A percentile compares a stretch with the other conserved stretches of the same genome.
Evolutionary conservation across 495 filamentous ascomycete genomes (phyloP).

Genomic region (Xylaria sp.): DNA sequence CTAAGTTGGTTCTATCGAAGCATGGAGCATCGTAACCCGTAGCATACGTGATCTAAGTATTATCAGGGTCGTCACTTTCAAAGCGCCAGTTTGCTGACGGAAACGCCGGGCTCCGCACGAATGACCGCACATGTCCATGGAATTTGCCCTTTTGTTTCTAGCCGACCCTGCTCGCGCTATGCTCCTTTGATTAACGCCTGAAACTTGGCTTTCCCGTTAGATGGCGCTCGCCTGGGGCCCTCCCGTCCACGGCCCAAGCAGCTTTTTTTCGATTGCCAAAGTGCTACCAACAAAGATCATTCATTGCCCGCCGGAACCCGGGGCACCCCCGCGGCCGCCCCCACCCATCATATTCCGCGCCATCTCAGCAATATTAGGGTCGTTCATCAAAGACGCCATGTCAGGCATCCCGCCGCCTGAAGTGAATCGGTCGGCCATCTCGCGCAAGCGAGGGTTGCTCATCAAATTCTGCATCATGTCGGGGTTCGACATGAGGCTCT

Average conservation of each 20-base stretch:
- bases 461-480: slow-evolving; percentile 87
- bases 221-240: background rate
- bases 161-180: slow-evolving; percentile 10
- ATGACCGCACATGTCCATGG: background rate
- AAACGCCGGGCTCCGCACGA: background rate
- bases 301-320: slow-evolving; percentile 35
- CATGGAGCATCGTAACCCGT: slow-evolving; percentile 21
- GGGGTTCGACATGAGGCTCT: slow-evolving; percentile 96
- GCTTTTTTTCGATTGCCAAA: slow-evolving; percentile 3
- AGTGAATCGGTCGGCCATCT: slow-evolving; percentile 79
- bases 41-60: slow-evolving; percentile 23
- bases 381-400: slow-evolving; percentile 80
- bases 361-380: slow-evolving; percentile 92
- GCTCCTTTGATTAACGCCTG: slow-evolving; percentile 20
- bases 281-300: slow-evolving; percentile 20
- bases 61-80: slow-evolving; percentile 10
- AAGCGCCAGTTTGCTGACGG: background rate
- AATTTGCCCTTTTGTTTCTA: background rate
- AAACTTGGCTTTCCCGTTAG: background rate
- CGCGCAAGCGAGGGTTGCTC: slow-evolving; percentile 86
- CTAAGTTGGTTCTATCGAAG: slow-evolving; percentile 18
- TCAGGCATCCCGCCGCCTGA: slow-evolving; percentile 81
- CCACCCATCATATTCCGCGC: slow-evolving; percentile 80
- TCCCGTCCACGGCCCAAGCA: background rate
- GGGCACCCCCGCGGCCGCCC: slow-evolving; percentile 49